Evolutionary conservation across 177 flowering plant genomes (phyloP), one percentile per base, ranked within the genome.

Genomic region (Vitis hybrid): DNA sequence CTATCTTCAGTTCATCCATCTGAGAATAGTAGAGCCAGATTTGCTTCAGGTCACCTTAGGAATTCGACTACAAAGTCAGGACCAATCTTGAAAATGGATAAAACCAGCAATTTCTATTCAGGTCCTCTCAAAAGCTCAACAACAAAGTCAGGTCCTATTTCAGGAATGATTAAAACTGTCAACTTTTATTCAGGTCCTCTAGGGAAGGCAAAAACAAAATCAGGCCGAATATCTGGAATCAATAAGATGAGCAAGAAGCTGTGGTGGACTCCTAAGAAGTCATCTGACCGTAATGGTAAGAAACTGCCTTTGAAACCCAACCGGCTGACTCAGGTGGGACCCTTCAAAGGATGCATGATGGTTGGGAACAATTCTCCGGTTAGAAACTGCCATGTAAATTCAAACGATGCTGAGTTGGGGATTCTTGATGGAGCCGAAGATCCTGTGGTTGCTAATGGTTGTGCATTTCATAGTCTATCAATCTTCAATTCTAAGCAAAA

Each of bases 131-230:
- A 64, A n/a, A 70, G 58, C 65, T 70, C 83, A 40, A 52, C 40
- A 8, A 56, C 72, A 48, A 79, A 77, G 35, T 72, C 85, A 40
- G 81, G 84, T 18, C 76, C 80, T 40, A 16, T 74, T 56, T 54
- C 78, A 65, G 69, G 77, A 54, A 71, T 66, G 6, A 62, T 68
- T 16, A 71, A 75, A 65, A 66, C 71, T 40, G 32, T 70, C 50
- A 75, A 65, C 62, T 90, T 88, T 32, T 79, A 78, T 56, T 89
- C 92, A 10, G 90, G 92, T 66, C 86, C 91, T 57, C 79, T 91
- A 19, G 83, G 77, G 21, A 76, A 78, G 72, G 66, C 85, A 63
- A 64, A 67, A 10, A 71, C 86, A 13, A 83, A 78, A 60, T 76
- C 87, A 14, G 90, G 91, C 1, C 79, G 81, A 60, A 59, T 78